phyloP scores from a whole-genome alignment of 257 asterid genomes.

The Scutellaria minor region DNA sequence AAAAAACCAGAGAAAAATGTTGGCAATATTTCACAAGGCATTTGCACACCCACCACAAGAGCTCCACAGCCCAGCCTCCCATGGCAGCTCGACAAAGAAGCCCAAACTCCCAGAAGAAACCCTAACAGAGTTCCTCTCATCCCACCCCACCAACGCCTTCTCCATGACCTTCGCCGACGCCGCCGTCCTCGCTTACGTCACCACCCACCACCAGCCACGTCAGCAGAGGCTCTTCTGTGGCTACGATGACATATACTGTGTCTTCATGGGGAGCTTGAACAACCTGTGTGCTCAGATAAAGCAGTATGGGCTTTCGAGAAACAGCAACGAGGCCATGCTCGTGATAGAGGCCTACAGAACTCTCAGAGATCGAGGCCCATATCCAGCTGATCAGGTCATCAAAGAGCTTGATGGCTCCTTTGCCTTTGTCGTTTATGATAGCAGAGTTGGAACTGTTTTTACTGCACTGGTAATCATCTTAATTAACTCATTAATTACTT shows the following conservation, averaged over 20 bases:
- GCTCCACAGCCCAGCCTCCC: conserved; percentile 75
- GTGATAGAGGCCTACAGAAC: conserved; percentile 83
- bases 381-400: conserved; percentile 87
- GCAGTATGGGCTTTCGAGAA: conserved; percentile 71
- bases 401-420: conserved; percentile 84
- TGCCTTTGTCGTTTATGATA: conserved; percentile 78
- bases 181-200: conserved; percentile 76
- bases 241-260: conserved; percentile 70
- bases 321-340: conserved; percentile 77
- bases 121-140: conserved; percentile 47
- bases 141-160: conserved; percentile 47
- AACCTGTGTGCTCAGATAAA: conserved; percentile 66
- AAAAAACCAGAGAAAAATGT: conserved; percentile 37
- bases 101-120: conserved; percentile 70
- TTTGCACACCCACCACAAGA: conserved; percentile 86
- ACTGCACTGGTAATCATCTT: conserved; percentile 61
- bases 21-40: conserved; percentile 80
- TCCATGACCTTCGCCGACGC: conserved; percentile 65
- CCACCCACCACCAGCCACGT: conserved; percentile 19
- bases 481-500: background rate
- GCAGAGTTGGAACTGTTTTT: conserved; percentile 70
- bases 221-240: conserved; percentile 50
- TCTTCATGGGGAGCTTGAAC: conserved; percentile 79
- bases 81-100: background rate
- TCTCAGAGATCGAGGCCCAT: conserved; percentile 81